Evolutionary conservation across 257 asterid species (phyloP).

Genomic region (Przewalskia tangutica): DNA sequence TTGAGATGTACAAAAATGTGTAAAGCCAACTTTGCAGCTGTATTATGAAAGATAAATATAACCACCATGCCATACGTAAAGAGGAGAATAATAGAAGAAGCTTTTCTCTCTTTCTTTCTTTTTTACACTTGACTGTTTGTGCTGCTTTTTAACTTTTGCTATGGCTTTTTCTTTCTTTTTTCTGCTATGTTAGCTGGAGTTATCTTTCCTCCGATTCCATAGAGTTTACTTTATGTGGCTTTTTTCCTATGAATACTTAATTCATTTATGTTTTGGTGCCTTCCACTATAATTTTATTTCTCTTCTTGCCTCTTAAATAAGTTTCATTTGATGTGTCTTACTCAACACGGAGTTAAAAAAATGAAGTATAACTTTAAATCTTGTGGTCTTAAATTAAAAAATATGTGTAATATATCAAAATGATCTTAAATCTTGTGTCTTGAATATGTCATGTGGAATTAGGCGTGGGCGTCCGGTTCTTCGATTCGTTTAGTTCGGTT

Average conservation of each 20-base stretch:
- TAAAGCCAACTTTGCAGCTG: neutral
- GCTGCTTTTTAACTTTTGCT: neutral
- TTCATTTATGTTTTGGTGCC: neutral
- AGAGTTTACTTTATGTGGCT: neutral
- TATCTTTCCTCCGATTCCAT: neutral
- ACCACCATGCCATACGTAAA: neutral
- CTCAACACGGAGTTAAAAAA: no score
- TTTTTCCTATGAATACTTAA: neutral
- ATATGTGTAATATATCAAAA: no score
- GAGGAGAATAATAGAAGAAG: neutral
- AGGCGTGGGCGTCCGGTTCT: no score
- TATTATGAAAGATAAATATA: neutral
- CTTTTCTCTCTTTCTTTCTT: neutral
- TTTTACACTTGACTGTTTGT: neutral
- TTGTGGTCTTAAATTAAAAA: no score
- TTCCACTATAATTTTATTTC: neutral
- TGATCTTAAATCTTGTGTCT: no score
- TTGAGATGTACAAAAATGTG: neutral
- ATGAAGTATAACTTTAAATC: no score
- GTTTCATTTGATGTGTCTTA: no score
- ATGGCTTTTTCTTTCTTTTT: neutral
- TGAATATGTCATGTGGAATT: no score
- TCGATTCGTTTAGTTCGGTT: no score
- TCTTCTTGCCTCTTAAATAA: no score
- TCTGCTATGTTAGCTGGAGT: neutral